Evolutionary conservation across 1,139 yeast genomes (phyloP).

Genomic region (Yamadazyma kanchanaburiensis): DNA sequence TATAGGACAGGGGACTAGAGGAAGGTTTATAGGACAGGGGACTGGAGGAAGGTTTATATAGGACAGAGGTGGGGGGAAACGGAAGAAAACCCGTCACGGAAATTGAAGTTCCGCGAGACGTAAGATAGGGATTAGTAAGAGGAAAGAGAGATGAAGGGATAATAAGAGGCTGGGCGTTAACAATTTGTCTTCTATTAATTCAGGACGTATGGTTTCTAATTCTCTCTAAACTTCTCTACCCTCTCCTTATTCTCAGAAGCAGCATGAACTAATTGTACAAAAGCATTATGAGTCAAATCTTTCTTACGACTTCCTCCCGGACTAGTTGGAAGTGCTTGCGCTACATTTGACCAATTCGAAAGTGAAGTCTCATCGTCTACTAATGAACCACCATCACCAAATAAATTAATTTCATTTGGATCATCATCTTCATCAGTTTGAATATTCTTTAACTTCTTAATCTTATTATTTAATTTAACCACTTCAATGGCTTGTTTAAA

Average conservation of each 20-base stretch:
- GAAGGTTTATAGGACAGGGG: too few species aligned
- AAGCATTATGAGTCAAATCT: slow-evolving; percentile 40
- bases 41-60: too few species aligned
- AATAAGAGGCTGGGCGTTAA: too few species aligned
- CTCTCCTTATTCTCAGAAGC: slow-evolving; percentile 68
- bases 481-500: slow-evolving; percentile 84
- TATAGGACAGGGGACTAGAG: too few species aligned
- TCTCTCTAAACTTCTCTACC: slow-evolving; percentile 27
- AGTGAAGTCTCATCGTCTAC: slow-evolving; percentile 5
- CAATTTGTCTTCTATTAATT: too few species aligned
- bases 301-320: slow-evolving; percentile 12
- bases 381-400: slow-evolving; percentile 29
- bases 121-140: too few species aligned
- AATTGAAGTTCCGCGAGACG: too few species aligned
- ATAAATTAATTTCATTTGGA: slow-evolving; percentile 44
- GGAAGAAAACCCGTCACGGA: too few species aligned
- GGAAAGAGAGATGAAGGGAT: too few species aligned
- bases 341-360: slow-evolving; percentile 9
- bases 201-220: too few species aligned
- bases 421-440: slow-evolving; percentile 56
- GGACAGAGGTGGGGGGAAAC: too few species aligned
- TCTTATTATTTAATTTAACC: slow-evolving; percentile 71
- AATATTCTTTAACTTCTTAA: slow-evolving; percentile 57
- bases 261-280: slow-evolving; percentile 72
- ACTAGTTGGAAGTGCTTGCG: slow-evolving; percentile 13